Evolutionary conservation across 139 green algal species (phyloP).

Genomic region (Haematococcus sp.): DNA sequence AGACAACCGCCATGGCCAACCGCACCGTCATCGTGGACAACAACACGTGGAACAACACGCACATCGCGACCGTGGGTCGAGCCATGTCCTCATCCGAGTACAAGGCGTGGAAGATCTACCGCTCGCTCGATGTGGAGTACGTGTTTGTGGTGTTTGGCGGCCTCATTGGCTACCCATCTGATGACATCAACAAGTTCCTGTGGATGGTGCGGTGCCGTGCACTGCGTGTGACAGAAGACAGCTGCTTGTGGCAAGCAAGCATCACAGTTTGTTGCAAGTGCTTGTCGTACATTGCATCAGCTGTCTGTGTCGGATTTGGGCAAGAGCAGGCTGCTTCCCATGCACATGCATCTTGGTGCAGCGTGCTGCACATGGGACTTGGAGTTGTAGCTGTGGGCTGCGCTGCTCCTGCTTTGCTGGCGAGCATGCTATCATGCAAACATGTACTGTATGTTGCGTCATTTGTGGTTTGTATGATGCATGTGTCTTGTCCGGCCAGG

Average conservation of each 20-base stretch:
- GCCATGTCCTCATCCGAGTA: constrained; percentile 78
- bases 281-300: neutral
- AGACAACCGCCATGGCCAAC: constrained; percentile 92
- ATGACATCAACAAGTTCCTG: constrained; percentile 99
- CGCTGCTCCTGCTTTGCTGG: too few relatives aligned
- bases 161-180: constrained; percentile 76
- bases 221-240: too few relatives aligned
- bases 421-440: too few relatives aligned
- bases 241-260: neutral
- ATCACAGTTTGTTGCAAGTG: neutral
- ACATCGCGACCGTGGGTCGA: constrained; percentile 89
- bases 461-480: too few relatives aligned
- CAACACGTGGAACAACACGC: constrained; percentile 96
- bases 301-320: neutral
- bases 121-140: constrained; percentile 88
- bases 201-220: constrained; percentile 89
- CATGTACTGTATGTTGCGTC: too few relatives aligned
- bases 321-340: too few relatives aligned
- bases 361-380: too few relatives aligned
- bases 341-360: too few relatives aligned
- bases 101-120: constrained; percentile 78
- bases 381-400: too few relatives aligned
- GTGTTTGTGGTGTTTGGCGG: constrained; percentile 96
- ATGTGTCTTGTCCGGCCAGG: neutral
- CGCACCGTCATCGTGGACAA: constrained; percentile 92